phyloP scores from a whole-genome alignment of 2,329 filamentous ascomycete genomes.

The Fusarium circinatum region DNA sequence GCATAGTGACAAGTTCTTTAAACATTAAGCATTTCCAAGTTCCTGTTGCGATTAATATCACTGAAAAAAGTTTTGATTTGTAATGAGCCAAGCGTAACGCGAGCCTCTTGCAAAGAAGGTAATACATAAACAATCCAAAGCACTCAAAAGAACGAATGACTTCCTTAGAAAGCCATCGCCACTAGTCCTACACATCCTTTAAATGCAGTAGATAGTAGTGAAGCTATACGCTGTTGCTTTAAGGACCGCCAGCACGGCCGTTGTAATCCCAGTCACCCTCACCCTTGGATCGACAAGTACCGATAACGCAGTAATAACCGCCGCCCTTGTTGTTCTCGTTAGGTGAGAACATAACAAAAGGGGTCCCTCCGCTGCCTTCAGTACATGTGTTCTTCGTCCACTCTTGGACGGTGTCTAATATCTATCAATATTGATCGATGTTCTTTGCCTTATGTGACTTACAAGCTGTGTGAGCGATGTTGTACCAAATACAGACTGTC shows the following conservation, averaged over 20 bases:
- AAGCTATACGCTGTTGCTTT: not conserved
- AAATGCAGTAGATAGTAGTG: not conserved
- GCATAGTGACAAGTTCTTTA: not conserved
- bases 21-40: not conserved
- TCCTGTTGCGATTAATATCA: not conserved
- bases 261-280: not conserved
- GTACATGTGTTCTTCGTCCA: not conserved
- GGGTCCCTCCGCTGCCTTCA: not conserved
- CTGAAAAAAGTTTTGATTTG: not conserved
- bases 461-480: not conserved
- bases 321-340: not conserved
- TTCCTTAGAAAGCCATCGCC: not conserved
- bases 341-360: not conserved
- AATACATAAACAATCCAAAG: not conserved
- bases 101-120: not conserved
- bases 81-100: not conserved
- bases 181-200: not conserved
- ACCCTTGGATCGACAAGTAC: not conserved
- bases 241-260: not conserved
- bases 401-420: not conserved
- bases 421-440: not conserved
- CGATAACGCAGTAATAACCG: not conserved
- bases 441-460: not conserved
- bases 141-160: not conserved
- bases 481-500: not conserved